Evolutionary conservation across 2,329 filamentous ascomycete species (phyloP).

Genomic region (Beauveria scarabaeidicola): DNA sequence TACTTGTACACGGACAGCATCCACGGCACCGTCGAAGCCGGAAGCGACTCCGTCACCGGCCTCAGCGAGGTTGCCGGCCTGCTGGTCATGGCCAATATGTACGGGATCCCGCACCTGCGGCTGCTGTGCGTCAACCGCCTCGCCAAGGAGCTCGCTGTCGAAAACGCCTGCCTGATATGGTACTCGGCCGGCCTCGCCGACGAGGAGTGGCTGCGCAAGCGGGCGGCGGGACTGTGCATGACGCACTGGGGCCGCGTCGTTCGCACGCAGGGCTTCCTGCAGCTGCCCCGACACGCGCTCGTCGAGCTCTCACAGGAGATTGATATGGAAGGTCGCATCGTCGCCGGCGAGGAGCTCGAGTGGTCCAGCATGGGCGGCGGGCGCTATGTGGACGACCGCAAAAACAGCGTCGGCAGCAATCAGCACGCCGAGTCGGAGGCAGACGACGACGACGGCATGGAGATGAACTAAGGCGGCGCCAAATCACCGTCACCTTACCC

Average conservation of each 20-base stretch:
- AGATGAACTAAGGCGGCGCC: conserved; percentile 33
- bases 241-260: conserved; percentile 93
- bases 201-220: conserved; percentile 87
- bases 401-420: conserved; percentile 52
- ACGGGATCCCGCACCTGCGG: conserved; percentile 89
- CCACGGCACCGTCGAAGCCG: conserved; percentile 39
- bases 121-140: conserved; percentile 86
- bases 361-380: conserved; percentile 38
- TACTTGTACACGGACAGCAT: conserved; percentile 97
- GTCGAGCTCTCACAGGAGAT: conserved; percentile 91
- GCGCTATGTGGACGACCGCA: conserved; percentile 41
- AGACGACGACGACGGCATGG: conserved; percentile 56
- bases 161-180: conserved; percentile 94
- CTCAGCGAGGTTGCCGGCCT: conserved; percentile 86
- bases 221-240: conserved; percentile 81
- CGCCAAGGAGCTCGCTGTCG: conserved; percentile 83
- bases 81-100: conserved; percentile 95
- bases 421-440: conserved; percentile 48
- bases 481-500: not conserved
- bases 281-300: conserved; percentile 67
- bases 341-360: conserved; percentile 76
- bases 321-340: conserved; percentile 82
- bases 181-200: conserved; percentile 83
- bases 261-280: conserved; percentile 77
- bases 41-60: conserved; percentile 63